A percentile compares a stretch with the other conserved stretches of the same genome.
Evolutionary conservation across 2,329 filamentous ascomycete genomes (phyloP).

Genomic region (Trichoderma atroviride): DNA sequence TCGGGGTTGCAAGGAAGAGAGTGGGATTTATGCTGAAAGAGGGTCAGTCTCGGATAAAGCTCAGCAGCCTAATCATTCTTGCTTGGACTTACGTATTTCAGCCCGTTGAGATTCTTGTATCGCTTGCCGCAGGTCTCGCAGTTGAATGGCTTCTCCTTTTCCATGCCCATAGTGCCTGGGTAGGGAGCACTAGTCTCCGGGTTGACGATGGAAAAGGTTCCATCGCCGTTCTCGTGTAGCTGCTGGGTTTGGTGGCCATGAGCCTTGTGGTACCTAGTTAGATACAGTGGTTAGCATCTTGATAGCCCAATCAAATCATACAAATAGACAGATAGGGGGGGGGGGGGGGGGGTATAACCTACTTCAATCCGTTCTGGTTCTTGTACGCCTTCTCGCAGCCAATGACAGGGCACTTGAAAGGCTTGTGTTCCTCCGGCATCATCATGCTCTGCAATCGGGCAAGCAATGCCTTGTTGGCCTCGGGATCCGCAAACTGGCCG

Average conservation of each 20-base stretch:
- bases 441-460: slow-evolving; percentile 63
- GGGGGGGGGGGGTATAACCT: slow-evolving; percentile 43
- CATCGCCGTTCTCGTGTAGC: slow-evolving; percentile 93
- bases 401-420: slow-evolving; percentile 96
- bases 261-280: slow-evolving; percentile 65
- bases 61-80: neutral
- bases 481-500: slow-evolving; percentile 76
- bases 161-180: slow-evolving; percentile 97
- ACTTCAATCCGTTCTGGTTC: slow-evolving; percentile 98
- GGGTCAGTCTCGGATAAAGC: slow-evolving; percentile 37
- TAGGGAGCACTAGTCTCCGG: slow-evolving; percentile 93
- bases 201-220: slow-evolving; percentile 97
- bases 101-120: slow-evolving; percentile 97
- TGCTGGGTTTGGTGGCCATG: slow-evolving; percentile 97
- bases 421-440: slow-evolving; percentile 89
- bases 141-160: slow-evolving; percentile 98
- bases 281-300: slow-evolving; percentile 4
- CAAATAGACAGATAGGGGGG: too few relatives aligned
- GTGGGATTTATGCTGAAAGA: slow-evolving; percentile 69
- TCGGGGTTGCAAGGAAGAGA: slow-evolving; percentile 90
- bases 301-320: neutral
- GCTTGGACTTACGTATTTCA: slow-evolving; percentile 76
- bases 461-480: slow-evolving; percentile 64
- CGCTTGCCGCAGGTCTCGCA: slow-evolving; percentile 97
- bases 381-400: slow-evolving; percentile 99